Conservation (phyloP, 2,329 filamentous ascomycete genomes). For the Stenocarpella maydis region DNA sequence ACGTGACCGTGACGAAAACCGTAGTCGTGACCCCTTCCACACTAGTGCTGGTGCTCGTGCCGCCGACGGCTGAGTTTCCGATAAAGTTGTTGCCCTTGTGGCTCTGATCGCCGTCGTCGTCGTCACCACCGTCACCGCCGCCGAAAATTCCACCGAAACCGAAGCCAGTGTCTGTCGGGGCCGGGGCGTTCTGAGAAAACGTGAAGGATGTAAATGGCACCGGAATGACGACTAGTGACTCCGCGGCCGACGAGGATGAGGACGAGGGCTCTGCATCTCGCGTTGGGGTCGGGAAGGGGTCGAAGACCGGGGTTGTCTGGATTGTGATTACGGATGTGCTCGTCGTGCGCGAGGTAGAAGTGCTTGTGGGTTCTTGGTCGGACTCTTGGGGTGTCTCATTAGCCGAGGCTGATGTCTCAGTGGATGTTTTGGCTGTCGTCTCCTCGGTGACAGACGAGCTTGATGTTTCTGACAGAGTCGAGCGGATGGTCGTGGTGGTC, state of each 20-base stretch:
- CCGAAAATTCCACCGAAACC: background rate
- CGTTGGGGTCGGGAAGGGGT: background rate
- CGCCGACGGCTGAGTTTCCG: slow-evolving; percentile 15
- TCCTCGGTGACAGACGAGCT: background rate
- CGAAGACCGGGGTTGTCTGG: background rate
- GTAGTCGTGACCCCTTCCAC: slow-evolving; percentile 26
- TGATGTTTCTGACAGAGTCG: background rate
- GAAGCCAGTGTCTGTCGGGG: slow-evolving; percentile 12
- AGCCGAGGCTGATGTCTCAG: background rate
- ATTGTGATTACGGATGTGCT: slow-evolving; percentile 5
- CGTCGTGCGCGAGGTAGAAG: slow-evolving; percentile 13
- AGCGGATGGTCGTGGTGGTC: slow-evolving; percentile 8
- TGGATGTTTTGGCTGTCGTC: background rate
- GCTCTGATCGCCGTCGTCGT: background rate
- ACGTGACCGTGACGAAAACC: slow-evolving; percentile 34
- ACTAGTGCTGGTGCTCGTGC: slow-evolving; percentile 29
- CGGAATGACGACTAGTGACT: slow-evolving; percentile 12
- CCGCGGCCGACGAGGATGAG: slow-evolving; percentile 4
- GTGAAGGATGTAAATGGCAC: slow-evolving; percentile 3
- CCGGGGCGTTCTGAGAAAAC: slow-evolving; percentile 5
- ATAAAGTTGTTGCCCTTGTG: slow-evolving; percentile 16
- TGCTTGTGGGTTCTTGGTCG: slow-evolving; percentile 5
- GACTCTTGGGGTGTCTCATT: background rate
- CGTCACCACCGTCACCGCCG: background rate
- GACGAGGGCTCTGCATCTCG: background rate